Evolutionary conservation across 2,329 filamentous ascomycete species (phyloP), one percentile per base, ranked within the genome.

Genomic region (Exophiala xenobiotica): DNA sequence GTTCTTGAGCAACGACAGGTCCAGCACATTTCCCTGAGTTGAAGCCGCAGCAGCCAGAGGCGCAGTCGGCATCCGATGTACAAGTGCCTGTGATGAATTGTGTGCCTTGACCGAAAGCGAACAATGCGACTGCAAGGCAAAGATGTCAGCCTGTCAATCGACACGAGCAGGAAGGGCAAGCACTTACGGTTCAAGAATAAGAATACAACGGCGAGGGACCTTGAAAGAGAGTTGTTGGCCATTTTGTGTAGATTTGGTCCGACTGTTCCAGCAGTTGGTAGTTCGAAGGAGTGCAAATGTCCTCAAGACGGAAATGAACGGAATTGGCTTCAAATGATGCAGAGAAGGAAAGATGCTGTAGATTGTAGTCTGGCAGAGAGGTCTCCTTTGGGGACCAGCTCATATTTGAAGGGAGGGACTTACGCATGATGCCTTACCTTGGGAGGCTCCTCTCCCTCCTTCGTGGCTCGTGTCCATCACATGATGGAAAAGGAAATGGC

Each of bases 71-170:
- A 46, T 65, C 63, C n/a, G 40, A 55, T 1, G 29, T 33, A 43
- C 63, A 65, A 18, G 48, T 39, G 3, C 63, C 63, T 1, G 63
- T 65, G 40, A 65, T 65, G 53, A 64, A 65, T 39, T 65, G 63
- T 18, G 56, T 57, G 23, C 62, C 61, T 27, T 54, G 45, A 9
- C 49, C 53, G 20, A 52, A 26, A 6, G 43, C 52, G n/a, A 59
- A 46, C 16, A 49, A 11, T 18, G 46, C 37, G 29, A 57, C 56
- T 60, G 51, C 4, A 9, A 40, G 12, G 14, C 20, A 19, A 9
- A 11, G 23, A 23, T 14, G 39, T 47, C 12, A 45, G 47, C 4
- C 2, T 40, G 27, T 42, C 39, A 44, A 38, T 19, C 19, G 31
- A 35, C 3, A n/a, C n/a, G n/a, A n/a, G n/a, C n/a, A n/a, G n/a